A percentile compares a stretch with the other conserved stretches of the same genome.
phyloP scores from a whole-genome alignment of 2,329 filamentous ascomycete species.

The Talaromyces amestolkiae region DNA sequence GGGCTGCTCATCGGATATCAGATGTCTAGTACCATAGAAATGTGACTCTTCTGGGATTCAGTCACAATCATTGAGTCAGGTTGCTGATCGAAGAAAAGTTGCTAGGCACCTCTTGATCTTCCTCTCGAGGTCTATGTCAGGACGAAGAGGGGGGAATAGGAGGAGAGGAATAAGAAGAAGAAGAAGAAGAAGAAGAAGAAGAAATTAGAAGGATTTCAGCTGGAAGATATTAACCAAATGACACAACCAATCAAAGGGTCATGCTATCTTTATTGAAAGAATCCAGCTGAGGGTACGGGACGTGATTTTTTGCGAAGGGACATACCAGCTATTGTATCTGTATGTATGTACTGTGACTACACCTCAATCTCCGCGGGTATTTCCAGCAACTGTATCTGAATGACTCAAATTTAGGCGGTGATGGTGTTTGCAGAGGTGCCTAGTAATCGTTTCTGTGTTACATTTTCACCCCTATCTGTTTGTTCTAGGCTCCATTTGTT shows the following conservation, averaged over 20 bases:
- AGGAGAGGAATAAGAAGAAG: background rate
- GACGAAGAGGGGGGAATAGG: background rate
- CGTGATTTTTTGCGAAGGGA: background rate
- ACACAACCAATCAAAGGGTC: background rate
- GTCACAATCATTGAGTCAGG: slow-evolving; percentile 4
- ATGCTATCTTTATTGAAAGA: background rate
- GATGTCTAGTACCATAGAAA: slow-evolving; percentile 6
- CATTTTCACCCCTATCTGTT: background rate
- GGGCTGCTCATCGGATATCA: background rate
- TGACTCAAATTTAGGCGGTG: background rate
- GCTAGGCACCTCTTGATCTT: background rate
- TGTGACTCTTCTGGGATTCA: slow-evolving; percentile 4
- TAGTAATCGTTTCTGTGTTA: background rate
- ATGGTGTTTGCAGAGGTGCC: background rate
- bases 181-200: background rate
- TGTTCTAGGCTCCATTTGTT: slow-evolving; percentile 1
- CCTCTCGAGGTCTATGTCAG: background rate
- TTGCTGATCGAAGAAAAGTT: background rate
- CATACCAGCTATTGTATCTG: background rate
- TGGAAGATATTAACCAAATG: background rate
- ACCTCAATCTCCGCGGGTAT: background rate
- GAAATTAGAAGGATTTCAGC: background rate
- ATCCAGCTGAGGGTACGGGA: background rate
- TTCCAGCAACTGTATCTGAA: background rate
- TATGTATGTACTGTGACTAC: background rate